phyloP scores from a whole-genome alignment of 192 early-diverging fungal species.

The Coemansia sp. region DNA sequence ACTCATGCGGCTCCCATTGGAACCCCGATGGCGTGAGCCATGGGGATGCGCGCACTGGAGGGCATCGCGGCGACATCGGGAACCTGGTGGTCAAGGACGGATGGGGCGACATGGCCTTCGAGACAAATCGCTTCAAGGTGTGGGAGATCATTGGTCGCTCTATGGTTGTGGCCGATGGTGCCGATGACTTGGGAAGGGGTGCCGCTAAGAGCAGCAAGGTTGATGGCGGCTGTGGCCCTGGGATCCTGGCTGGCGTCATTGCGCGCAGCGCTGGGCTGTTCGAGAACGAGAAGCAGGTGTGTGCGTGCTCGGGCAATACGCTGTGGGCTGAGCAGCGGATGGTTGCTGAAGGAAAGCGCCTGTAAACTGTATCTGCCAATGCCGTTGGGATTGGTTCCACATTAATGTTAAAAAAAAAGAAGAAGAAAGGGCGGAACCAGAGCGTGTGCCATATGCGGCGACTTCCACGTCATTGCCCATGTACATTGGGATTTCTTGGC shows the following conservation, averaged over 20 bases:
- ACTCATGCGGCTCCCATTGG: conserved; percentile 45
- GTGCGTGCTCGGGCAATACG: conserved; percentile 81
- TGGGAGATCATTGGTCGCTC: conserved; percentile 90
- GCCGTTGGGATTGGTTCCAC: no score
- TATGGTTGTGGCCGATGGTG: conserved; percentile 64
- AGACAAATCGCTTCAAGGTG: conserved; percentile 71
- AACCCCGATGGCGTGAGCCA: conserved; percentile 25
- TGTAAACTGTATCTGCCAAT: conserved; percentile 5
- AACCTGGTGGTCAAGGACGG: conserved; percentile 67
- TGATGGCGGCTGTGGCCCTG: conserved; percentile 57
- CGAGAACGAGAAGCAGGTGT: conserved; percentile 86
- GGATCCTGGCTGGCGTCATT: conserved; percentile 78
- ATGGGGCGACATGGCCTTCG: conserved; percentile 73
- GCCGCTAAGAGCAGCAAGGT: conserved; percentile 41
- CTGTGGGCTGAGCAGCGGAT: conserved; percentile 80
- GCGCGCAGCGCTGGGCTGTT: conserved; percentile 88
- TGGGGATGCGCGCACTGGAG: conserved; percentile 21
- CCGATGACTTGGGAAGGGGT: conserved; percentile 59
- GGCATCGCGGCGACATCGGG: conserved; percentile 65
- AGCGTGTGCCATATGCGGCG: no score
- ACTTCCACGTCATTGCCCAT: no score
- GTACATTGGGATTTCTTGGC: no score
- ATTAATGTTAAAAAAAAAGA: no score
- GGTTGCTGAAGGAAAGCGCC: conserved; percentile 31
- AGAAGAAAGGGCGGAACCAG: no score